Base-by-base conservation (phyloP, 352 stramenopile species). In the Phytophthora fragariae region DNA sequence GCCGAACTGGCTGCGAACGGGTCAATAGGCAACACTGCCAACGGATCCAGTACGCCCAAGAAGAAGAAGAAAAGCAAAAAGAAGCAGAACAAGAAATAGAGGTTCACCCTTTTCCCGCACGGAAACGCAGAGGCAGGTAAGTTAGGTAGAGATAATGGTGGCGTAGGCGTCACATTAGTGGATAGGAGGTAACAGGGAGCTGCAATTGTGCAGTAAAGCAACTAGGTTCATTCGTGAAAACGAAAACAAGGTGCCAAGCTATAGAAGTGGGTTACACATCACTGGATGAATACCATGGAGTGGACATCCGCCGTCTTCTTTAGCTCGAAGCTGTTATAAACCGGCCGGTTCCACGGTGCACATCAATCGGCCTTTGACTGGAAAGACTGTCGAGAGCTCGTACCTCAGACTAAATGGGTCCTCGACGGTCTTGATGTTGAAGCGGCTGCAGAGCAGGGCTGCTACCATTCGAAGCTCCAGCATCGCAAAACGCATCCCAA, bases 401-500 rank as follows among this genome's bases (percentile, higher is more conserved):
- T 81, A 84, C 46, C 68, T 81, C 35, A 81, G 33, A 15, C 69
- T 53, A 53, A 75, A 79, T 60, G 78, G 78, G 50, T 81, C 65
- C 37, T 81, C 64, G 31, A 83, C 58, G 11, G 68, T 82, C 63
- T 72, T 72, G 41, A 85, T 58, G 53, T 91, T 78, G 56, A 80
- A 91, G 29, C 66, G 64, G 31, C 70, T 83, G 14, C 87, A 52
- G 35, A 91, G 66, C 49, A 72, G 59, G 2, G 82, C 82, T 24
- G 83, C 65, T 37, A 76, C 70, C 44, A 83, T 85, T 61, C 84
- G 86, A 60, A 91, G 77, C 69, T 91, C 80, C 14, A 89, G 61
- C 39, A 88, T 49, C 8, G 82, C 84, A 65, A 91, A 85, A 21
- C 72, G 65, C 80, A 88, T 86, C 21, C 85, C 88, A 24, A 93